Evolutionary conservation across 2,329 filamentous ascomycete genomes (phyloP).

Genomic region (Phyllosticta ampelicida): DNA sequence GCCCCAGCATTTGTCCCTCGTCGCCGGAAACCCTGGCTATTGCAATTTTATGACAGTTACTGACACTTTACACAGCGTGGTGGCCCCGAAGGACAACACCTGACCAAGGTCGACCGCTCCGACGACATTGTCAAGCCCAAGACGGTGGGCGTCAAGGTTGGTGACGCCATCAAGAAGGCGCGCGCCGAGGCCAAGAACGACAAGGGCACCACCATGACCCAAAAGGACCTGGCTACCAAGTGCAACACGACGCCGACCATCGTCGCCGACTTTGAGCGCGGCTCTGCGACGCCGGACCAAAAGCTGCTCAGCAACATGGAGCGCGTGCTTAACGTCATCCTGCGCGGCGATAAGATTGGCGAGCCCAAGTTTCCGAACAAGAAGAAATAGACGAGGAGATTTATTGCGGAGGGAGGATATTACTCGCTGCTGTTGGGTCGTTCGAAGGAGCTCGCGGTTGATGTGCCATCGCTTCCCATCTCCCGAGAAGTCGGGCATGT

Average conservation of each 20-base stretch:
- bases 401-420: neutral
- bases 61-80: slow-evolving; percentile 26
- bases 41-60: slow-evolving; percentile 26
- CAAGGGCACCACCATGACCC: slow-evolving; percentile 61
- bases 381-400: slow-evolving; percentile 37
- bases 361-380: slow-evolving; percentile 67
- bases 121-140: slow-evolving; percentile 98
- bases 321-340: slow-evolving; percentile 75
- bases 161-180: slow-evolving; percentile 68
- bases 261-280: slow-evolving; percentile 78
- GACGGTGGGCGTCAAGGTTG: slow-evolving; percentile 66
- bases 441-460: neutral
- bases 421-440: neutral
- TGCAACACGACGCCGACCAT: slow-evolving; percentile 77
- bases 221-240: slow-evolving; percentile 76
- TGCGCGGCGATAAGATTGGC: slow-evolving; percentile 77
- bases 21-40: neutral
- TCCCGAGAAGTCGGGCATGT: too few relatives aligned
- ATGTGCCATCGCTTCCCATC: neutral
- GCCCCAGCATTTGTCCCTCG: neutral
- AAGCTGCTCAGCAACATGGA: slow-evolving; percentile 71
- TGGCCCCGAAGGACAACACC: slow-evolving; percentile 72
- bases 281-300: slow-evolving; percentile 68
- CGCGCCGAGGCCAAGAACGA: slow-evolving; percentile 78
- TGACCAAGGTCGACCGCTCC: slow-evolving; percentile 94